Conservation (phyloP, 257 asterid genomes). For the Solanum pinnatisectum region DNA sequence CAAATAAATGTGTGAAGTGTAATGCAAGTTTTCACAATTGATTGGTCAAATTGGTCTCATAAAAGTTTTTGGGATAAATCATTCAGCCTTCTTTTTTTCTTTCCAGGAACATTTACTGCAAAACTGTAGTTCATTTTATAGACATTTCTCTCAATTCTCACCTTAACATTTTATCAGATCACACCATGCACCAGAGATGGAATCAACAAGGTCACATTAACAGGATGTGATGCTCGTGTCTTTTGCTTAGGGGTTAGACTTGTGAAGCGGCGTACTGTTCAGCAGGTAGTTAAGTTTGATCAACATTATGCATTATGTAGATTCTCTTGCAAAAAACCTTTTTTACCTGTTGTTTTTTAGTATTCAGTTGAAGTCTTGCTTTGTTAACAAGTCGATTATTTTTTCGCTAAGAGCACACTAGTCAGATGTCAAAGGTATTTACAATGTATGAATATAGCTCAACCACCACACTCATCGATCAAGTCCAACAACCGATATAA, state of each 20-base stretch:
- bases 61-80: background rate
- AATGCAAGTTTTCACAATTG: background rate
- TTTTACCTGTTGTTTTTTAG: background rate
- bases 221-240: slow-evolving; percentile 82
- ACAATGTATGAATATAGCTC: background rate
- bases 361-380: background rate
- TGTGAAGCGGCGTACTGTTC: slow-evolving; percentile 79
- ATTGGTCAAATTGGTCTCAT: background rate
- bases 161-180: slow-evolving; percentile 48
- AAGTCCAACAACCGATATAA: background rate
- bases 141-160: slow-evolving; percentile 14
- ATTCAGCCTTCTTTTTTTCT: background rate
- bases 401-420: background rate
- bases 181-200: slow-evolving; percentile 91
- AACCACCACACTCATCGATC: background rate
- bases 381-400: background rate
- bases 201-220: slow-evolving; percentile 71
- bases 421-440: background rate
- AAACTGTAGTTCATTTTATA: background rate
- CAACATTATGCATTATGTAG: background rate
- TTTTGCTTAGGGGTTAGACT: slow-evolving; percentile 93
- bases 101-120: background rate
- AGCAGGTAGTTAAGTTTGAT: slow-evolving; percentile 38
- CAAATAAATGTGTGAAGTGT: background rate
- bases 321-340: background rate